These are phyloP conservation scores for Neonectria punicea DNA, from an alignment of 2,329 filamentous ascomycete species.

Conservation along the genomic window DNA sequence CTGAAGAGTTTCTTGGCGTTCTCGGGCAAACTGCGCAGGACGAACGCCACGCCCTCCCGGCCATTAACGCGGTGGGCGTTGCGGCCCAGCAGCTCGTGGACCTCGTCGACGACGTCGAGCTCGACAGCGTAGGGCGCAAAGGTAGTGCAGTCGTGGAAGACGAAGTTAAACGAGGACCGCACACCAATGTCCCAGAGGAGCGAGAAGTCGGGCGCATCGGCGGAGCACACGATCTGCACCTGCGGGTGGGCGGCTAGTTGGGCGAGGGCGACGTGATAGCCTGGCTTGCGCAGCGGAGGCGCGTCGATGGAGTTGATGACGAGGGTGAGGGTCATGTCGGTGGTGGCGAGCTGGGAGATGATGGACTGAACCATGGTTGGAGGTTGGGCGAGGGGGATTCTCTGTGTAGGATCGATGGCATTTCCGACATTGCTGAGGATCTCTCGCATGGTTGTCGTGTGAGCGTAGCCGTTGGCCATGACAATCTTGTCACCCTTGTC, in stretches of 20 bases:
- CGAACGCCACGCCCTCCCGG: conserved; percentile 90
- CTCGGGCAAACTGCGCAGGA: conserved; percentile 88
- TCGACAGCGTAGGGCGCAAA: conserved; percentile 80
- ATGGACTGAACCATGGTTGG: conserved; percentile 75
- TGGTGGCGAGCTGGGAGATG: conserved; percentile 65
- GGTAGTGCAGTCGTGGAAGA: conserved; percentile 95
- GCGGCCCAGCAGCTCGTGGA: conserved; percentile 86
- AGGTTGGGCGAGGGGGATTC: conserved; percentile 69
- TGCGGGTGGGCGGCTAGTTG: conserved; percentile 78
- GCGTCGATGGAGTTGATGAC: conserved; percentile 91
- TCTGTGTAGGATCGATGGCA: conserved; percentile 65
- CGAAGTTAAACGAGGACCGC: conserved; percentile 84
- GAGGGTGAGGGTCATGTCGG: conserved; percentile 66
- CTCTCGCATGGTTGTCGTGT: conserved; percentile 73
- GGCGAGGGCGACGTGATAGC: conserved; percentile 77
- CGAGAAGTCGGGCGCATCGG: conserved; percentile 87
- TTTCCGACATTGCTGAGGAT: conserved; percentile 75
- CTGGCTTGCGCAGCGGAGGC: conserved; percentile 75
- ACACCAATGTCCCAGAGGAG: conserved; percentile 90
- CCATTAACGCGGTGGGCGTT: conserved; percentile 84
- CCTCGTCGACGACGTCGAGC: conserved; percentile 87
- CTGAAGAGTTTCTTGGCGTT: conserved; percentile 91
- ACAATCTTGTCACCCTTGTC: conserved; percentile 67
- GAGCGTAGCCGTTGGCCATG: conserved; percentile 86
- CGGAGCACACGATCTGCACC: conserved; percentile 80